phyloP scores from a whole-genome alignment of 1,284 basidiomycete genomes.

The Ceratobasidium sp. region DNA sequence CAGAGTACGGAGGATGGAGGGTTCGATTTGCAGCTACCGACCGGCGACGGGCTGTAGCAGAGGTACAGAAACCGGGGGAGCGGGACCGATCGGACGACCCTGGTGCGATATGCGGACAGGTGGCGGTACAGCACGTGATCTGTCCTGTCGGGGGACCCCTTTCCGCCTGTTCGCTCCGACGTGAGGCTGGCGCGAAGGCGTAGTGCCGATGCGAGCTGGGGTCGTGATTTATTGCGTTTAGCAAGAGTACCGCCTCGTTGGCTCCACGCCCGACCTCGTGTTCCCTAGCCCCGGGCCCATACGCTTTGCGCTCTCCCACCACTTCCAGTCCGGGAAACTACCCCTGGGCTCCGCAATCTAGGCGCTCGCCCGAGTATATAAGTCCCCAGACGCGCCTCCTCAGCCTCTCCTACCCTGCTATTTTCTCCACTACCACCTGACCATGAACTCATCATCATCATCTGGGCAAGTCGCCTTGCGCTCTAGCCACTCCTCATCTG shows the following conservation, averaged over 20 bases:
- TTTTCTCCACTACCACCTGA: not conserved
- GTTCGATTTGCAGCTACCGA: not conserved
- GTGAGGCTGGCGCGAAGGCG: not conserved
- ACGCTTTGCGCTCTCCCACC: constrained; percentile 1
- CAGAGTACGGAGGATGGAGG: too few species aligned
- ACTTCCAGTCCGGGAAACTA: not conserved
- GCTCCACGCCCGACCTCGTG: constrained; percentile 27
- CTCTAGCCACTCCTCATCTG: not conserved
- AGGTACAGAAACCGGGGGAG: too few species aligned
- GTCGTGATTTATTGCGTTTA: not conserved
- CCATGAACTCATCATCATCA: not conserved
- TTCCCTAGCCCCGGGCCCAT: constrained; percentile 16
- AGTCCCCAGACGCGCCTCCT: too few species aligned
- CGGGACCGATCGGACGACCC: too few species aligned
- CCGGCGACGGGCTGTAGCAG: too few species aligned
- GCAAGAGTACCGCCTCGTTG: not conserved
- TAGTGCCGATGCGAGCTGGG: constrained; percentile 6
- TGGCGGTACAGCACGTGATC: constrained; percentile 4
- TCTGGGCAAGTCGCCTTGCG: not conserved
- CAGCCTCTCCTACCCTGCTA: not conserved
- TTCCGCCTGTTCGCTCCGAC: not conserved
- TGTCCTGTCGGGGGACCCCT: not conserved
- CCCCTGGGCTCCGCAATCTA: constrained; percentile 3
- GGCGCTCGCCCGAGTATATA: constrained; percentile 5
- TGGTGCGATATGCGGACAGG: not conserved